Evolutionary conservation across 2,329 filamentous ascomycete species (phyloP).

Genomic region (Diplodia seriata): DNA sequence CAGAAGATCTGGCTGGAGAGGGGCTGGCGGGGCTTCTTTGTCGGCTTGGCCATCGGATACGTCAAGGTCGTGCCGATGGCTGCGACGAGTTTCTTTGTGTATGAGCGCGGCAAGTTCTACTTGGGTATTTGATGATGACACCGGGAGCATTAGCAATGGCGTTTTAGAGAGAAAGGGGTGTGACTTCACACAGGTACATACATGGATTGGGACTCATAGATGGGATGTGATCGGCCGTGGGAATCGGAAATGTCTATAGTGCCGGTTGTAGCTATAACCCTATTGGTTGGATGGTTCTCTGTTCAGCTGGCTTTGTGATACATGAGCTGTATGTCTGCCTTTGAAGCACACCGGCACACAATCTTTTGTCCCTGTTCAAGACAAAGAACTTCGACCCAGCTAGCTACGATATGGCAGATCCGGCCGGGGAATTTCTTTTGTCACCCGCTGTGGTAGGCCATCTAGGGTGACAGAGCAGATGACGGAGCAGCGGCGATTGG

Average conservation of each 20-base stretch:
- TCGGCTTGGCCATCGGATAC: constrained; percentile 93
- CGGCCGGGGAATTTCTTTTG: too few species aligned
- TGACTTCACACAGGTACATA: background rate
- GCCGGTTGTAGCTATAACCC: background rate
- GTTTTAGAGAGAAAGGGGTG: constrained; percentile 2
- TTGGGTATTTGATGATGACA: constrained; percentile 54
- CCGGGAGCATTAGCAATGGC: background rate
- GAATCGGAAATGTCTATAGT: background rate
- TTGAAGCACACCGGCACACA: background rate
- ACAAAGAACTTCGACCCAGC: too few species aligned
- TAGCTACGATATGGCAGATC: too few species aligned
- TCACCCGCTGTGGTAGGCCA: too few species aligned
- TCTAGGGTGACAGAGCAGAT: too few species aligned
- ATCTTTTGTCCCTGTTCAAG: background rate
- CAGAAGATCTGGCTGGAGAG: constrained; percentile 75
- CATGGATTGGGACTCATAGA: background rate
- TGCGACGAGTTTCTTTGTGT: constrained; percentile 74
- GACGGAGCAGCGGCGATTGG: too few species aligned
- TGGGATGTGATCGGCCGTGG: background rate
- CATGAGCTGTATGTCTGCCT: background rate
- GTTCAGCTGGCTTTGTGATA: background rate
- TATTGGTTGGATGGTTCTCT: constrained; percentile 5
- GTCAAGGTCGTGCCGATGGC: constrained; percentile 91
- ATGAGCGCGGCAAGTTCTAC: constrained; percentile 68
- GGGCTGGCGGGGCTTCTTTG: constrained; percentile 84